Conservation (phyloP, 2,329 filamentous ascomycete genomes). For the Cladosporium sphaerospermum region DNA sequence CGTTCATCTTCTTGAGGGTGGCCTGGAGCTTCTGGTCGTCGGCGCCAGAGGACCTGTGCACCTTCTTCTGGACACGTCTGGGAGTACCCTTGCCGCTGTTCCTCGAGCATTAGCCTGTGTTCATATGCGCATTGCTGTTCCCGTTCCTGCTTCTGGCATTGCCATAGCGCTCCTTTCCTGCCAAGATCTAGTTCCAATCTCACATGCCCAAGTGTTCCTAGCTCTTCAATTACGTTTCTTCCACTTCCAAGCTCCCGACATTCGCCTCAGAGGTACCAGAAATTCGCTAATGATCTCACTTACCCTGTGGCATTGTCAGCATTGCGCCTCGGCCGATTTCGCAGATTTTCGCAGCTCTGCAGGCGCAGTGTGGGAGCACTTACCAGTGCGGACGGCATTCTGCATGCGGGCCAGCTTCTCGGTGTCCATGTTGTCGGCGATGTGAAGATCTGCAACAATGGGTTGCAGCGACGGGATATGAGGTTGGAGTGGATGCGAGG, state of each 20-base stretch:
- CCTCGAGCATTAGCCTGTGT: conserved; percentile 8
- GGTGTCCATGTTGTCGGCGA: conserved; percentile 49
- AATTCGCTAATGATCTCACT: conserved; percentile 13
- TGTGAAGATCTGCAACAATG: background rate
- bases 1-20: conserved; percentile 97
- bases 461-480: background rate
- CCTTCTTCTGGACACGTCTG: conserved; percentile 96
- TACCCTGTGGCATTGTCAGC: conserved; percentile 30
- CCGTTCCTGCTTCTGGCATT: background rate
- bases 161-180: background rate
- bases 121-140: background rate
- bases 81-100: conserved; percentile 93
- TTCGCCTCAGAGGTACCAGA: background rate
- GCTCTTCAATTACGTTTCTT: conserved; percentile 1
- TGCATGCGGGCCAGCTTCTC: conserved; percentile 62
- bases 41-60: conserved; percentile 82
- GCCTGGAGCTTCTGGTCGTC: conserved; percentile 99
- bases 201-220: background rate
- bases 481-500: background rate
- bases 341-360: background rate
- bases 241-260: background rate
- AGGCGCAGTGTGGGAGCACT: conserved; percentile 31
- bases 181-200: background rate
- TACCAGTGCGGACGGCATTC: conserved; percentile 65
- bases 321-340: conserved; percentile 9